These are phyloP conservation scores for Chrysoporthe puriensis DNA, from an alignment of 2,329 filamentous ascomycete species.

Conservation along the genomic window DNA sequence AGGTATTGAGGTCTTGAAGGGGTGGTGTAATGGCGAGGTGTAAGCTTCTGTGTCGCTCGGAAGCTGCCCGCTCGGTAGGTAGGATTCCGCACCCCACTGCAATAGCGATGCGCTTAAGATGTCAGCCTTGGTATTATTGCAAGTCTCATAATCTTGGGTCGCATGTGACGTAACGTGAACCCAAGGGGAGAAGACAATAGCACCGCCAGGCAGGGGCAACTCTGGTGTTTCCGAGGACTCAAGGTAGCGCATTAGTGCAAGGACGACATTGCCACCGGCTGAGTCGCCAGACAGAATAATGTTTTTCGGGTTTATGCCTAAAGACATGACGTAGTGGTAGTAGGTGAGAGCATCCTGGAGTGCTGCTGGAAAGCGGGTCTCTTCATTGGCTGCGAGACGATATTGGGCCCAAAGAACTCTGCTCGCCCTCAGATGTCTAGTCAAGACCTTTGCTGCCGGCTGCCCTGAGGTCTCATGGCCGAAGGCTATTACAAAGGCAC, in stretches of 20 bases:
- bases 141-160: slow-evolving; percentile 1
- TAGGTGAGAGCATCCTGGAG: slow-evolving; percentile 32
- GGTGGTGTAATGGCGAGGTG: slow-evolving; percentile 32
- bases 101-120: slow-evolving; percentile 29
- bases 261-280: slow-evolving; percentile 29
- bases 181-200: slow-evolving; percentile 16
- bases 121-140: slow-evolving; percentile 18
- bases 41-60: slow-evolving; percentile 25
- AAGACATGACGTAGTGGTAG: slow-evolving; percentile 24
- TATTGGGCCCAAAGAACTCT: slow-evolving; percentile 31
- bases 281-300: slow-evolving; percentile 25
- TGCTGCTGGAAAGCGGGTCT: slow-evolving; percentile 32
- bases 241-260: slow-evolving; percentile 31
- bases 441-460: slow-evolving; percentile 18
- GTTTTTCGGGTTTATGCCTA: slow-evolving; percentile 10
- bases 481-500: slow-evolving; percentile 31
- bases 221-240: slow-evolving; percentile 12
- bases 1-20: slow-evolving; percentile 30
- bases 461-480: slow-evolving; percentile 23
- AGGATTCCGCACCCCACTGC: slow-evolving; percentile 33
- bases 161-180: slow-evolving; percentile 9
- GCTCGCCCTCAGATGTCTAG: slow-evolving; percentile 19
- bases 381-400: slow-evolving; percentile 20
- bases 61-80: slow-evolving; percentile 12
- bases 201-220: slow-evolving; percentile 7